Conservation (phyloP, 352 stramenopile species). For the Thraustochytrium striatum region DNA sequence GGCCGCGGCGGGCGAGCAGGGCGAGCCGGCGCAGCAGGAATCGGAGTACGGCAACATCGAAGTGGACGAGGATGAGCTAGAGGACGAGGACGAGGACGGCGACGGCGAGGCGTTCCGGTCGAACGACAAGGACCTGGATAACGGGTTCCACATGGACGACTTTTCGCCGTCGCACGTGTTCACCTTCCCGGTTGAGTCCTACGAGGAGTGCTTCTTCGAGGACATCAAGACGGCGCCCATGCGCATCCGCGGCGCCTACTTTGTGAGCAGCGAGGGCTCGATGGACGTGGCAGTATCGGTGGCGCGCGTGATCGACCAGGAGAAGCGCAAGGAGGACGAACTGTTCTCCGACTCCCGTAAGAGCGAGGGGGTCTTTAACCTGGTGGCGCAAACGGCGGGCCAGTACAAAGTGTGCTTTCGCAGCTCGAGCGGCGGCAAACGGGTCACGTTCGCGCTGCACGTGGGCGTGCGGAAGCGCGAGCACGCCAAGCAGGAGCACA, state of each 20-base stretch:
- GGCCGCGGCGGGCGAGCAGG: not conserved
- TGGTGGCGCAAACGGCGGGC: not conserved
- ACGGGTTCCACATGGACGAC: constrained; percentile 24
- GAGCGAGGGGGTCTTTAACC: not conserved
- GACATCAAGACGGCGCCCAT: constrained; percentile 9
- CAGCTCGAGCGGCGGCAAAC: not conserved
- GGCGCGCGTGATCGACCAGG: not conserved
- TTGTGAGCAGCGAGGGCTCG: constrained; percentile 18
- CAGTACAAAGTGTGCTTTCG: constrained; percentile 44
- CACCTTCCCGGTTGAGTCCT: constrained; percentile 3
- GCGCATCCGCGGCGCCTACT: constrained; percentile 7
- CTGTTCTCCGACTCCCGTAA: not conserved
- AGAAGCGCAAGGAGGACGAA: not conserved
- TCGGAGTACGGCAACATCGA: not conserved
- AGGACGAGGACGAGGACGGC: constrained; percentile 18
- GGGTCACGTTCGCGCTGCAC: constrained; percentile 42
- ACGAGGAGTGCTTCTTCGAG: constrained; percentile 47
- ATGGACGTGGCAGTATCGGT: not conserved
- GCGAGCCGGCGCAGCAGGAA: not conserved
- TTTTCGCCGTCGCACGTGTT: constrained; percentile 24
- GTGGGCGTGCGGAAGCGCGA: constrained; percentile 35
- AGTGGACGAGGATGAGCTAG: not conserved
- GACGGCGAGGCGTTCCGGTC: not conserved
- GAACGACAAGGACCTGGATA: not conserved
- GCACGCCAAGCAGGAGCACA: not conserved